phyloP scores from a whole-genome alignment of 129 eudicot genomes.

The Centrapalus pauciflorus region DNA sequence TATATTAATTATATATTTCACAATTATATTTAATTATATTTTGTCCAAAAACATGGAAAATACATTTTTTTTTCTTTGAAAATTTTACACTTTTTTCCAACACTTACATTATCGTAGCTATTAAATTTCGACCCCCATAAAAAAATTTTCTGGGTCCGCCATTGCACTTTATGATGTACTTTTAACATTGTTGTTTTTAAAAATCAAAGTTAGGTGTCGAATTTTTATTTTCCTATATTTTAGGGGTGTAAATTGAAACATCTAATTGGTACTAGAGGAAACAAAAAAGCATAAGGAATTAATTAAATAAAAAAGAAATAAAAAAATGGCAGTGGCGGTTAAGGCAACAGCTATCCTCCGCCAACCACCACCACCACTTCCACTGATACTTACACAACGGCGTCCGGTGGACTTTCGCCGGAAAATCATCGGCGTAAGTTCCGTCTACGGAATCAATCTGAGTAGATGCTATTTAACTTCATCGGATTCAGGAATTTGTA shows the following conservation, averaged over 20 bases:
- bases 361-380: conserved; percentile 22
- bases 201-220: background rate
- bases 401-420: conserved; percentile 13
- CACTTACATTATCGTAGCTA: too few relatives aligned
- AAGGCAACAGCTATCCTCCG: conserved; percentile 34
- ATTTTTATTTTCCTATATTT: background rate
- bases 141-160: too few relatives aligned
- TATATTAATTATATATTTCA: too few relatives aligned
- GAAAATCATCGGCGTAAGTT: background rate
- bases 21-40: too few relatives aligned
- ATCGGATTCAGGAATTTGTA: conserved; percentile 8
- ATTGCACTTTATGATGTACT: too few relatives aligned
- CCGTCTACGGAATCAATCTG: background rate
- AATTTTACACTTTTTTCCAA: too few relatives aligned
- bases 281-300: background rate
- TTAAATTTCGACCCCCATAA: too few relatives aligned
- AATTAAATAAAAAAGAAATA: background rate
- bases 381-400: background rate
- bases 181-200: too few relatives aligned
- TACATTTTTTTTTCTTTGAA: too few relatives aligned
- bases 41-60: too few relatives aligned
- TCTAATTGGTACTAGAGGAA: background rate
- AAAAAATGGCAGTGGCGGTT: conserved; percentile 26
- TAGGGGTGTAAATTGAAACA: conserved; percentile 8
- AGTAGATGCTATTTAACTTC: background rate